Percentiles rank a stretch among this genome's conserved stretches.
phyloP scores from a whole-genome alignment of 805 yeast species.

The Wickerhamomyces mucosus region DNA sequence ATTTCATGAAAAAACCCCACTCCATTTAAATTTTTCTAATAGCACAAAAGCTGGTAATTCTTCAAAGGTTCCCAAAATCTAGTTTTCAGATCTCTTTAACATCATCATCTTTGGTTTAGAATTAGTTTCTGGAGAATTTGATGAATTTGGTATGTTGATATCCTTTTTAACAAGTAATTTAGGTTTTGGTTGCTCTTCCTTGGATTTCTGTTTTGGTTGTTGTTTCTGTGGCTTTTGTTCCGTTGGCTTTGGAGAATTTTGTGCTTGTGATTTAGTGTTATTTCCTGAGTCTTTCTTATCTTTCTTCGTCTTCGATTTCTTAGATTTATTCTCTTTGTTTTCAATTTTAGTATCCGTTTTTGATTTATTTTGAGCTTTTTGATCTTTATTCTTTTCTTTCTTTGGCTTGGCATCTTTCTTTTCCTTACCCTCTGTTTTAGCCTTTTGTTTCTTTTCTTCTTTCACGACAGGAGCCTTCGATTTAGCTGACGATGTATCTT shows the following conservation, averaged over 20 bases:
- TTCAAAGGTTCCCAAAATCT: too few species aligned
- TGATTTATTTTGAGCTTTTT: background rate
- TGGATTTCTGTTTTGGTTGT: background rate
- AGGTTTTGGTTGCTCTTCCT: background rate
- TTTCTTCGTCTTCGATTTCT: conserved; percentile 1
- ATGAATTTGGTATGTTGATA: background rate
- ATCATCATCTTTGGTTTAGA: conserved; percentile 4
- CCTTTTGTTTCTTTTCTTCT: background rate
- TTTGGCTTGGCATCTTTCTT: background rate
- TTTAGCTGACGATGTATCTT: background rate
- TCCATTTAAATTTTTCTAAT: too few species aligned
- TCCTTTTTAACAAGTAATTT: background rate
- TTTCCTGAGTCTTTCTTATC: conserved; percentile 1
- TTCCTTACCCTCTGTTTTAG: background rate
- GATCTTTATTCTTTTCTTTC: conserved; percentile 3
- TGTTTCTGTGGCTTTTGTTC: background rate
- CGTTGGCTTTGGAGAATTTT: conserved; percentile 1
- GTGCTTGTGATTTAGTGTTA: background rate
- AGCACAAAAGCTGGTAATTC: too few species aligned
- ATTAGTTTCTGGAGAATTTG: background rate
- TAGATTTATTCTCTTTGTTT: conserved; percentile 1
- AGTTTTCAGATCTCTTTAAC: background rate
- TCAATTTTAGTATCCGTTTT: background rate
- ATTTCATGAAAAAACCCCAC: too few species aligned
- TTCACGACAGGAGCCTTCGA: background rate